Evolutionary conservation across 352 stramenopile genomes (phyloP), one percentile per base, ranked within the genome.

Genomic region (Phytophthora sojae): DNA sequence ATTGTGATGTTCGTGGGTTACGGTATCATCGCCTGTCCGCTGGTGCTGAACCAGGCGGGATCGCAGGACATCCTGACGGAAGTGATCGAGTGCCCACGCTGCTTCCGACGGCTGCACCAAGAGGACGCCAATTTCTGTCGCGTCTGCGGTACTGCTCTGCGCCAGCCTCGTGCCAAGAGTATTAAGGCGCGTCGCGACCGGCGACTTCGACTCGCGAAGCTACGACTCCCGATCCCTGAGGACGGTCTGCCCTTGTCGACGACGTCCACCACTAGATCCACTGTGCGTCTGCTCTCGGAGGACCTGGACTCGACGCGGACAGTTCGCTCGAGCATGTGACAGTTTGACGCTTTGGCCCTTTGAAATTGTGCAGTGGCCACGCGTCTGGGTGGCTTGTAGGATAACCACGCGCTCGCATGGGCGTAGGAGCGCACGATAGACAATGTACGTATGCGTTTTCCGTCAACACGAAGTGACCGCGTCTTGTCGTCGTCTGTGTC

Each of bases 1-100:
- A 37, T 95, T 54, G 89, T 96, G 54, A 96, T 96, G 89, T 94
- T 96, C 66, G 79, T 86, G 12, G 89, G 89, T 64, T 96, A 96
- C 75, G 89, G 89, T 2, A 83, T 96, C 57, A 95, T 96, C 67
- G 89, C 89, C 29, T 95, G 89, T 44, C 89, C 89, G 57, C 73
- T 95, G n/a, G 74, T 96, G 54, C 69, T 96, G 26, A 92, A 86
- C 63, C 84, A 91, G 44, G 58, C 70, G n/a, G 76, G 73, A 8
- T 69, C 73, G 19, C 64, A 90, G 42, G 83, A 90, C 32, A 73
- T 80, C 21, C 50, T 95, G 12, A 81, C 76, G 2, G 83, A 93
- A 64, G 73, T 90, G 9, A 82, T 85, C 25, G 85, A 94, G 55
- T 96, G 89, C 55, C 83, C 80, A 19, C 86, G 86, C 17, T 94